Conservation (phyloP, 179 eudicot species). For the Beta corolliflora region DNA sequence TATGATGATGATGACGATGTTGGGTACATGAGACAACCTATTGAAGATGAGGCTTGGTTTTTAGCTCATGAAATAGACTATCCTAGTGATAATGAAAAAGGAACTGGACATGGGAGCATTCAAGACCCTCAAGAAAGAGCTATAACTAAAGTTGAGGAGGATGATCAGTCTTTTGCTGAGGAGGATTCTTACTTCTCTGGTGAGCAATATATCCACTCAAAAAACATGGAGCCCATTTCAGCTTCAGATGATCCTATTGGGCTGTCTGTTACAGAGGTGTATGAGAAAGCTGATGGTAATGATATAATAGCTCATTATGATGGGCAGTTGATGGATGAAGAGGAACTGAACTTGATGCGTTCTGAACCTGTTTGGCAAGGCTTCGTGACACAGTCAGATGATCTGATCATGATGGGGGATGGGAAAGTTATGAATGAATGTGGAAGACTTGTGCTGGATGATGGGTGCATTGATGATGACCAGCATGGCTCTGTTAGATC, state of each 20-base stretch:
- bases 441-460: slow-evolving; percentile 61
- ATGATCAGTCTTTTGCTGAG: slow-evolving; percentile 91
- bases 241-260: slow-evolving; percentile 67
- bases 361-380: slow-evolving; percentile 98
- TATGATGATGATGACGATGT: slow-evolving; percentile 98
- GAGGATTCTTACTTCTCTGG: slow-evolving; percentile 97
- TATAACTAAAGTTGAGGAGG: slow-evolving; percentile 80
- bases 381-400: slow-evolving; percentile 83
- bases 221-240: slow-evolving; percentile 62
- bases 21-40: slow-evolving; percentile 99
- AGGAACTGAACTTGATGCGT: slow-evolving; percentile 80
- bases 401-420: slow-evolving; percentile 76
- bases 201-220: slow-evolving; percentile 67
- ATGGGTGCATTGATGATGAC: slow-evolving; percentile 71
- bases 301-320: slow-evolving; percentile 73
- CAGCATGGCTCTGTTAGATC: slow-evolving; percentile 96
- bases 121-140: slow-evolving; percentile 78
- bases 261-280: slow-evolving; percentile 63
- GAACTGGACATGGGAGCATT: slow-evolving; percentile 70
- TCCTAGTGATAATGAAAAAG: slow-evolving; percentile 99
- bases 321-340: slow-evolving; percentile 90
- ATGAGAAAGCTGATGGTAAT: slow-evolving; percentile 59
- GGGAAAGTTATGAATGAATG: slow-evolving; percentile 56
- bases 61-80: slow-evolving; percentile 98
- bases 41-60: slow-evolving; percentile 99